A percentile compares a stretch with the other conserved stretches of the same genome.
Evolutionary conservation across 1,284 basidiomycete genomes (phyloP).

Genomic region (Coniophora puteana): DNA sequence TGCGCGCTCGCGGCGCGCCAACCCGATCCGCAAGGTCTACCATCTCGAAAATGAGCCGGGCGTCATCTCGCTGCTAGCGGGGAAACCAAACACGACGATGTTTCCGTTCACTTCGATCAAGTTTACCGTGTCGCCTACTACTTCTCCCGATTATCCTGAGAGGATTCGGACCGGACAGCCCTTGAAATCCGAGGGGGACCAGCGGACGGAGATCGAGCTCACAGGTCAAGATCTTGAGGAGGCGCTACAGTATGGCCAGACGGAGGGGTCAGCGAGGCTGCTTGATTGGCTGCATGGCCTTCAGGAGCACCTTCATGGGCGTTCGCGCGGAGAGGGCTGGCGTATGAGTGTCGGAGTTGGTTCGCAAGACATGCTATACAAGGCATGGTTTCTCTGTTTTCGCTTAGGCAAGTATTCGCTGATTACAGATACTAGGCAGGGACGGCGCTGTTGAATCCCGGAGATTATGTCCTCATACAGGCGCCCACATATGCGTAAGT

Average conservation of each 20-base stretch:
- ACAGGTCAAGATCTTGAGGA: slow-evolving; percentile 54
- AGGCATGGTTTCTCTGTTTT: slow-evolving; percentile 38
- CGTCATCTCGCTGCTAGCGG: slow-evolving; percentile 83
- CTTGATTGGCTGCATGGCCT: slow-evolving; percentile 64
- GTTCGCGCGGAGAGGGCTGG: slow-evolving; percentile 64
- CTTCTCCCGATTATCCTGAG: slow-evolving; percentile 44
- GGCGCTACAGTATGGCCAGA: slow-evolving; percentile 78
- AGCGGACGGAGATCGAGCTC: slow-evolving; percentile 48
- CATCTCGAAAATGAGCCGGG: slow-evolving; percentile 78
- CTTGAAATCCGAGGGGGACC: too few species aligned
- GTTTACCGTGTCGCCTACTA: slow-evolving; percentile 50
- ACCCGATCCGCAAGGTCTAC: slow-evolving; percentile 61
- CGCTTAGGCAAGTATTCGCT: slow-evolving; percentile 1
- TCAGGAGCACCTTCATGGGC: slow-evolving; percentile 63
- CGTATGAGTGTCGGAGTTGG: slow-evolving; percentile 76
- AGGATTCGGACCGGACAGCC: too few species aligned
- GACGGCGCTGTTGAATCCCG: slow-evolving; percentile 65
- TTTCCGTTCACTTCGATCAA: slow-evolving; percentile 85
- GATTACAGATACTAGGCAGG: slow-evolving; percentile 49
- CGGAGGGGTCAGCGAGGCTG: slow-evolving; percentile 65
- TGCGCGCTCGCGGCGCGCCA: too few species aligned
- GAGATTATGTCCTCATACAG: slow-evolving; percentile 84
- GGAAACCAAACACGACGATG: slow-evolving; percentile 84
- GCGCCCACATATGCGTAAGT: slow-evolving; percentile 82
- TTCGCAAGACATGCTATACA: slow-evolving; percentile 86